These are phyloP conservation scores for Isoetes engelmannii DNA, from an alignment of 83 land plant species.

Conservation along the genomic window DNA sequence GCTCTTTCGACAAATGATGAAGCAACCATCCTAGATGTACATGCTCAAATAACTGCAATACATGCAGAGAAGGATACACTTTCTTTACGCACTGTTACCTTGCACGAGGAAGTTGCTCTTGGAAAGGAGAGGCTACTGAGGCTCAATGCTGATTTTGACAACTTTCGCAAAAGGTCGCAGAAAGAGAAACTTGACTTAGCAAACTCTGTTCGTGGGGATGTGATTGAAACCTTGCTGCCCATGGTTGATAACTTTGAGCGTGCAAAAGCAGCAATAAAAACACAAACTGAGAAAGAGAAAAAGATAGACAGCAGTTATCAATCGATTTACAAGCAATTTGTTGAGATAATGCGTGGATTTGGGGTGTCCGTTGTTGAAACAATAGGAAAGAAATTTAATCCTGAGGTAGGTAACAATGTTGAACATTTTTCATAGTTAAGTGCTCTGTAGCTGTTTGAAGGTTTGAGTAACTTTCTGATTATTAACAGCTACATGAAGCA, in stretches of 20 bases:
- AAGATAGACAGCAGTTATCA: slow-evolving; percentile 83
- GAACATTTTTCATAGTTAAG: too few relatives aligned
- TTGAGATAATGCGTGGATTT: slow-evolving; percentile 61
- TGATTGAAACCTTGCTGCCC: slow-evolving; percentile 63
- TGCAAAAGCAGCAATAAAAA: slow-evolving; percentile 77
- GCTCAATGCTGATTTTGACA: slow-evolving; percentile 93
- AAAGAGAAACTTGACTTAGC: slow-evolving; percentile 51
- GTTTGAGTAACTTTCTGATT: neutral
- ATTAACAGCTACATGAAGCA: slow-evolving; percentile 80
- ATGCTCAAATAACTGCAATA: slow-evolving; percentile 44
- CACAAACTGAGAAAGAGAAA: slow-evolving; percentile 70
- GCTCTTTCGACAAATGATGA: slow-evolving; percentile 58
- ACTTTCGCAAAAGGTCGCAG: slow-evolving; percentile 77
- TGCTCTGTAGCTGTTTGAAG: too few relatives aligned
- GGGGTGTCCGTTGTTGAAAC: slow-evolving; percentile 79
- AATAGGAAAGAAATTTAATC: slow-evolving; percentile 72
- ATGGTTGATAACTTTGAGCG: slow-evolving; percentile 91
- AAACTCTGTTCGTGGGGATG: slow-evolving; percentile 72
- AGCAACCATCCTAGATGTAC: slow-evolving; percentile 43
- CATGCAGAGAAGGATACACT: slow-evolving; percentile 60
- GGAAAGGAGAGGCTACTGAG: slow-evolving; percentile 64
- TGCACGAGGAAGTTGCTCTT: slow-evolving; percentile 46
- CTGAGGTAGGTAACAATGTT: slow-evolving; percentile 37
- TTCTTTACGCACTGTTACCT: slow-evolving; percentile 34
- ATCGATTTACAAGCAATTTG: slow-evolving; percentile 87